Evolutionary conservation across 352 stramenopile genomes (phyloP), one percentile per base, ranked within the genome.

Genomic region (Globisporangium mamillatum): DNA sequence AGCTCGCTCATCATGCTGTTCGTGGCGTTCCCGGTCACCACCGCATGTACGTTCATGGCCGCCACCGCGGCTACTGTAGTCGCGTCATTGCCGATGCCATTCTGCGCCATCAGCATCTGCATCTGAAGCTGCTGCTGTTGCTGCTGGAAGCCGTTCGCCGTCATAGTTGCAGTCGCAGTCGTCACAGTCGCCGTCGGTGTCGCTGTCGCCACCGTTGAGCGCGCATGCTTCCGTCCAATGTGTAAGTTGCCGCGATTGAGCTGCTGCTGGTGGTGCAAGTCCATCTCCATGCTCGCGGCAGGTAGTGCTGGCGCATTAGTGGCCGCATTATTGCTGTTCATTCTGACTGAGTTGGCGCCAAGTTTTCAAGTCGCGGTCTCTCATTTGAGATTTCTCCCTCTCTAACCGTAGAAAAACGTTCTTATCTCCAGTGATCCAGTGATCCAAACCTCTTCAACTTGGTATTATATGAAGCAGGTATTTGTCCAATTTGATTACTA

Each of bases 171-270:
- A 44, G 61, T n/a, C 18, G 16, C 29, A 10, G 36, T 1, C 12
- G 53, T 25, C 27, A 36, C 32, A 36, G 22, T 24, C 22, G 22
- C 22, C 22, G 22, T 24, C 22, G 22, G 22, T 24, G 22, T 24
- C 27, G 46, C 18, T 1, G 9, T 4, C 48, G n/a, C 22, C 41
- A 27, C 29, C 9, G 60, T 36, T 10, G 70, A 22, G 2, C 63
- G 71, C 18, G 67, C 22, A 56, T 74, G 72, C 27, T 77, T 77
- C n/a, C 68, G 64, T 4, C 72, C 72, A 9, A 55, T 57, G 50
- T 56, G 32, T 46, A 29, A 36, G 34, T 44, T 52, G n/a, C 38
- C 64, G 60, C 66, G 64, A 1, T 25, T n/a, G 5, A 67, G 27
- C 9, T 65, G 58, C 12, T 64, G 57, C 14, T 57, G 25, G 0